These are phyloP conservation scores for Leonotis leonurus DNA, from an alignment of 257 asterid genomes.

Conservation along the genomic window DNA sequence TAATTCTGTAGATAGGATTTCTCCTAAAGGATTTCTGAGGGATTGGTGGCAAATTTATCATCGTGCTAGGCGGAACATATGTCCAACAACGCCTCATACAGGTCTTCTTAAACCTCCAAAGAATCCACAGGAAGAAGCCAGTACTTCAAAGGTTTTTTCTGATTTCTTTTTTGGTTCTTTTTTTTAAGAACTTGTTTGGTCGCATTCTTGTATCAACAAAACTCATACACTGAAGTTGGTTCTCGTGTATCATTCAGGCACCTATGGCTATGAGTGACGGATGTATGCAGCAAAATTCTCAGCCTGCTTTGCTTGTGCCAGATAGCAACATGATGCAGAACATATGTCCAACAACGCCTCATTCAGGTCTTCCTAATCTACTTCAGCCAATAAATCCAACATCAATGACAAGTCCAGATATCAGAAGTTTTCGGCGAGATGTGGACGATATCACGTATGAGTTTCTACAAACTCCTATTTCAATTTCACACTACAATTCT, in stretches of 20 bases:
- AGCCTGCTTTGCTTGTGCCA: neutral
- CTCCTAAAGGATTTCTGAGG: conserved; percentile 31
- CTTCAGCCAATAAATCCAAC: neutral
- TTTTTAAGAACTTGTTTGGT: neutral
- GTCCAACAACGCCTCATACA: too few relatives aligned
- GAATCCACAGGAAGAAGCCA: neutral
- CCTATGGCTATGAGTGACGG: neutral
- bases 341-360: neutral
- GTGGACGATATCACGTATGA: neutral
- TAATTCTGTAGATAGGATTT: conserved; percentile 15
- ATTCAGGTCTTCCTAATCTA: conserved; percentile 3
- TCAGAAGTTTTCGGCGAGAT: neutral
- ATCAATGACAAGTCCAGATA: neutral
- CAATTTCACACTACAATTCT: neutral
- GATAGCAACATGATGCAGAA: conserved; percentile 14
- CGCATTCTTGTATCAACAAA: neutral
- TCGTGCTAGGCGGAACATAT: too few relatives aligned
- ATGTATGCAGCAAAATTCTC: neutral
- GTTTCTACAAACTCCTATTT: neutral
- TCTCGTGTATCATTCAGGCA: conserved; percentile 5
- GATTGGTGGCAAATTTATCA: conserved; percentile 75
- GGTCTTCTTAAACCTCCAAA: neutral
- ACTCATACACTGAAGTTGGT: neutral
- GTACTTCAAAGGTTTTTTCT: conserved; percentile 25
- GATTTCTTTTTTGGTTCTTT: neutral